Evolutionary conservation across 768 basidiomycete genomes (phyloP).

Genomic region (Lentinula sp.): DNA sequence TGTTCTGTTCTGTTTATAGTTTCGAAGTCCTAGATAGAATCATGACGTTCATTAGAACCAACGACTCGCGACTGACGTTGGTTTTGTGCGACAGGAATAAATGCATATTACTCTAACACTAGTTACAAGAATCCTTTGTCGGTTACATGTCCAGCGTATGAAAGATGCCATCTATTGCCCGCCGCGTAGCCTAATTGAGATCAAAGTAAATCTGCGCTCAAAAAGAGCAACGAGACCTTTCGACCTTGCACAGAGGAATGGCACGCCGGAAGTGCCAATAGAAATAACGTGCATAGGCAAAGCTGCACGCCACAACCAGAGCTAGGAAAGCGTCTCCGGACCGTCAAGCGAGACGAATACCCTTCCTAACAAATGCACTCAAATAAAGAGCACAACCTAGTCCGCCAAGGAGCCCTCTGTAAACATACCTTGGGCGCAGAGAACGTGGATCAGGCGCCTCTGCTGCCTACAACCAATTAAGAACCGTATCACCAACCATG

Average conservation of each 20-base stretch:
- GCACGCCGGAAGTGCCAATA: constrained; percentile 1
- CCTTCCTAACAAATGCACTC: neutral
- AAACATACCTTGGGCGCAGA: neutral
- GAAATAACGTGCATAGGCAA: neutral
- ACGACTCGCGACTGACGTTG: neutral
- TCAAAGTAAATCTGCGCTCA: neutral
- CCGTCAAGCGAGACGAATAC: constrained; percentile 4
- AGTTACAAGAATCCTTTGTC: neutral
- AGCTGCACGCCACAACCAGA: neutral
- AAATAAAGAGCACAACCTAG: neutral
- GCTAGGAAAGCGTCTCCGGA: constrained; percentile 3
- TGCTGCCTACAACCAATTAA: neutral
- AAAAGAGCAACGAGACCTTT: neutral
- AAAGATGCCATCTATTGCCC: neutral
- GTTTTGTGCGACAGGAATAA: neutral
- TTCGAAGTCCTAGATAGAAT: neutral
- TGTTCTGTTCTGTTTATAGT: no score
- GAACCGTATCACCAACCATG: neutral
- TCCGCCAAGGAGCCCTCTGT: constrained; percentile 1
- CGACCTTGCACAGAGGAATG: neutral
- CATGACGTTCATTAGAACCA: neutral
- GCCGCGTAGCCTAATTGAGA: neutral
- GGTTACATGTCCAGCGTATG: neutral
- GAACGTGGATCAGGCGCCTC: constrained; percentile 2
- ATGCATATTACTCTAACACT: neutral